Base-by-base conservation (phyloP, 352 stramenopile species). In the Globisporangium emineosum region DNA sequence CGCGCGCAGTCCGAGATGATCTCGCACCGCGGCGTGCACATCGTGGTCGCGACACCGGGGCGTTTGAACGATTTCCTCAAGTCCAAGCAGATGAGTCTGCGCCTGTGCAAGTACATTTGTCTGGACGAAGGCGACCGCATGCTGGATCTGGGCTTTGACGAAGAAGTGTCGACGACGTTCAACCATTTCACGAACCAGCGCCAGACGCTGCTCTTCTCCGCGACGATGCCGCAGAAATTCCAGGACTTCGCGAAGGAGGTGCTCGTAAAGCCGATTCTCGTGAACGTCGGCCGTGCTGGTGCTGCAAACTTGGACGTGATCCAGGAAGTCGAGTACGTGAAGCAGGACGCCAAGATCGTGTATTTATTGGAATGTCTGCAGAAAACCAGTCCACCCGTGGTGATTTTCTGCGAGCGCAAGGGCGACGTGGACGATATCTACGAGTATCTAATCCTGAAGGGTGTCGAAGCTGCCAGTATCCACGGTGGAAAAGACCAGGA, bases 211-310 rank as follows among this genome's bases (percentile, higher is more conserved):
- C 78, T 99, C 33, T 99, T 99, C 74, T 98, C 86, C 42, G 98
- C 98, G 33, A 99, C 98, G 19, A 99, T 99, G 93, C 98, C 98
- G 0, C 96, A 99, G 68, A 99, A 99, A 68, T 99, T 99, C 79
- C 95, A 99, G 76, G 97, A 99, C 71, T 99, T 99, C 80, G 97
- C 97, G 27, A 98, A 98, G 69, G 78, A 94, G 64, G 86, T 94
- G 67, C 79, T 99, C 15, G 93, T 99, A 9, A 88, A 96, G 55
- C 97, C 98, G 1, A 89, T 99, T 32, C 83, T 99, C 13, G 97
- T 99, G n/a, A 99, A 99, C 76, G 97, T 99, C 13, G 97, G 97
- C 19, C 89, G 98, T 21, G 97, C 97, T 5, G 98, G 98, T 65
- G 98, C 98, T 9, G 97, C 98, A 19, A 99, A 99, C 72, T 73